Evolutionary conservation across 2,329 filamentous ascomycete species (phyloP).

Genomic region (Trichoderma simmonsii): DNA sequence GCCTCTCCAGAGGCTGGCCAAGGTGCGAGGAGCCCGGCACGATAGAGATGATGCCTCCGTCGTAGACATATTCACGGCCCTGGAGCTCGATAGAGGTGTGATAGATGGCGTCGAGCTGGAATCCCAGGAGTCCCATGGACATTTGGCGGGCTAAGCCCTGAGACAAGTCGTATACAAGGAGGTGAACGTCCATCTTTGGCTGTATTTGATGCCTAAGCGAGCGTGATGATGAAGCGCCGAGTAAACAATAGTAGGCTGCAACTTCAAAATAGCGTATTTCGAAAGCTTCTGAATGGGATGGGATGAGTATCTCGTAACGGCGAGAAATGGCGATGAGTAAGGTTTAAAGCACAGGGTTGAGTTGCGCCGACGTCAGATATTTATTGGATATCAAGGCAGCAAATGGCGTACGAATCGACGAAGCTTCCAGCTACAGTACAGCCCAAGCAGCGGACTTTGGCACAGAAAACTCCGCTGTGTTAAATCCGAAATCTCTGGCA

Average conservation of each 20-base stretch:
- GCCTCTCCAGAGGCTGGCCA: conserved; percentile 73
- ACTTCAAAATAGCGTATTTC: not conserved
- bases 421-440: not conserved
- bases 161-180: conserved; percentile 78
- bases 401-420: conserved; percentile 14
- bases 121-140: conserved; percentile 51
- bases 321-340: not conserved
- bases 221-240: not conserved
- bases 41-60: conserved; percentile 80
- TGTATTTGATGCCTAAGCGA: not conserved
- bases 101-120: conserved; percentile 84
- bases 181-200: conserved; percentile 65
- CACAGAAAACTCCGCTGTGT: not conserved
- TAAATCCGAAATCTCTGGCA: not conserved
- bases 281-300: not conserved
- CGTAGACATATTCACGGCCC: conserved; percentile 86
- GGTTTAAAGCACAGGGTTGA: not conserved
- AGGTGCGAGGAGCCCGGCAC: conserved; percentile 81
- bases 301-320: not conserved
- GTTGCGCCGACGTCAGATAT: not conserved
- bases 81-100: conserved; percentile 87
- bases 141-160: conserved; percentile 54
- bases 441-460: not conserved
- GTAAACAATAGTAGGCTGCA: not conserved
- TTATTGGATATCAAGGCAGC: conserved; percentile 15